A percentile compares a stretch with the other conserved stretches of the same genome.
phyloP scores from a whole-genome alignment of 148 eudicot species.

The Drosera capensis region DNA sequence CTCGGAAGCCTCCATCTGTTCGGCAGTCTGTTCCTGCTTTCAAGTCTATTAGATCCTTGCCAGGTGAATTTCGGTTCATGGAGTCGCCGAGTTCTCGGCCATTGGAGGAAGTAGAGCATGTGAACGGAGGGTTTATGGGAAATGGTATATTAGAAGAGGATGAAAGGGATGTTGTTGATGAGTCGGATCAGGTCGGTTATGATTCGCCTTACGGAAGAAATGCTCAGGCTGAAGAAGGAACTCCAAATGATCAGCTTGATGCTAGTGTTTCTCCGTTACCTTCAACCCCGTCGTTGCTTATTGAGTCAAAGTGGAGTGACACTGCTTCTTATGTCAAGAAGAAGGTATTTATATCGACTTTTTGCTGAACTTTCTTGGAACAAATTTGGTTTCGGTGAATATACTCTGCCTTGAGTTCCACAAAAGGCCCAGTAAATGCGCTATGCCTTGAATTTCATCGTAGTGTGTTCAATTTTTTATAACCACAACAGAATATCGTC shows the following conservation, averaged over 20 bases:
- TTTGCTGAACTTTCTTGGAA: background rate
- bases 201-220: conserved; percentile 51
- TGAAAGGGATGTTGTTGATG: conserved; percentile 8
- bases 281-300: conserved; percentile 19
- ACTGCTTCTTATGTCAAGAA: conserved; percentile 43
- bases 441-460: background rate
- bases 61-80: conserved; percentile 39
- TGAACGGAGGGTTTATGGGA: background rate
- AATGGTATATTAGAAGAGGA: conserved; percentile 4
- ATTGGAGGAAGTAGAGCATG: conserved; percentile 9
- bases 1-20: conserved; percentile 22
- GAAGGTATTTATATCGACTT: conserved; percentile 42
- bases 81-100: conserved; percentile 13
- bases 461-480: no score
- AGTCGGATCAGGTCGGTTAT: conserved; percentile 27
- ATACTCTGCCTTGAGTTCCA: background rate
- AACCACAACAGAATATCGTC: no score
- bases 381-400: background rate
- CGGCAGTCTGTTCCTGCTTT: conserved; percentile 25
- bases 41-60: conserved; percentile 62
- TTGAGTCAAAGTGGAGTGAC: conserved; percentile 75
- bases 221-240: conserved; percentile 10
- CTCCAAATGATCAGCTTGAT: conserved; percentile 20
- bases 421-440: background rate
- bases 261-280: conserved; percentile 27